Evolutionary conservation across 208 protist genomes (phyloP), one percentile per base, ranked within the genome.

Genomic region (Vickermania ingenoplastis): DNA sequence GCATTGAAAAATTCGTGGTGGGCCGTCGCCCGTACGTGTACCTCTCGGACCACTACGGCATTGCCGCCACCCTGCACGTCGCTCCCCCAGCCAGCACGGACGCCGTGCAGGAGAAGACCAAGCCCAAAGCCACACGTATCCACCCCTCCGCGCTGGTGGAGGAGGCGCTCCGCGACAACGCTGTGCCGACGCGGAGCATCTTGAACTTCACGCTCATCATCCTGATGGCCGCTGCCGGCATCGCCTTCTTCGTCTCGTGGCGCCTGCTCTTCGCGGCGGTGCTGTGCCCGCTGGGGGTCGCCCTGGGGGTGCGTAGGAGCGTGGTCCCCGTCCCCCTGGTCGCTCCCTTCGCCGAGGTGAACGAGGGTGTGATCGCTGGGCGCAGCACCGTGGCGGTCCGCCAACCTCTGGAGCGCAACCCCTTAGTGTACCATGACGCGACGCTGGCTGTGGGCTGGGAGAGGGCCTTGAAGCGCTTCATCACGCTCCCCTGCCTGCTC

Each of bases 31-130:
- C 89, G 13, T 95, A 93, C 73, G 75, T 75, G 5, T 93, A 95
- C 61, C 73, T 95, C 4, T 92, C 84, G 3, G 86, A 95, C 65
- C 89, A 95, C 69, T 95, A 91, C 72, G 89, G 89, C 31, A 72
- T 92, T 21, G 63, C 75, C 2, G 59, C 75, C 11, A 69, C 55
- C 17, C 53, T 92, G 5, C 24, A 30, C 5, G n/a, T 53, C 31
- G 26, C 64, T 59, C 7, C 53, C 27, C n/a, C n/a, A n/a, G 31
- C 41, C 5, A 54, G 53, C 4, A 55, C 24, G 21, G 24, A 41
- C 30, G 51, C 55, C 11, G 45, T 23, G 26, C 7, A 53, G n/a
- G 17, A 17, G 29, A 36, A 21, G 5, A 27, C 41, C 26, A 4
- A 26, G 30, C 59, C 63, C 30, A 66, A 62, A 13, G 52, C 59